Percentiles rank a stretch among this genome's conserved stretches.
Conservation (phyloP, 805 yeast species). For the Tetrapisispora fleetii region DNA sequence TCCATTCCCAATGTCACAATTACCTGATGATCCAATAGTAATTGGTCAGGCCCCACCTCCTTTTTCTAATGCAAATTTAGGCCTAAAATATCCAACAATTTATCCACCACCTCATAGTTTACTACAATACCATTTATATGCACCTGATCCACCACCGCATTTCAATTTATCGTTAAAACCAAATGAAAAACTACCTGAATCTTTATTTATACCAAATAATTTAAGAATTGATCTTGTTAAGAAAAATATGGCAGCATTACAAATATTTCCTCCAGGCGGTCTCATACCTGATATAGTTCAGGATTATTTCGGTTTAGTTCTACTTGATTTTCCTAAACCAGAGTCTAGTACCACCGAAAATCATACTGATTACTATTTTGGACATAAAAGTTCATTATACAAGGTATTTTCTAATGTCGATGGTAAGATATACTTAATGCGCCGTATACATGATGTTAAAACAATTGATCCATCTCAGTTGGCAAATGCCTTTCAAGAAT, state of each 20-base stretch:
- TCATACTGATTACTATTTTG: conserved; percentile 32
- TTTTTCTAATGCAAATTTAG: conserved; percentile 2
- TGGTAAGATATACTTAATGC: conserved; percentile 67
- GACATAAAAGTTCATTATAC: conserved; percentile 53
- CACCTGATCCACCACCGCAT: conserved; percentile 81
- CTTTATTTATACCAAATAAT: conserved; percentile 62
- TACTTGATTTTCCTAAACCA: conserved; percentile 48
- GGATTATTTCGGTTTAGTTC: conserved; percentile 75
- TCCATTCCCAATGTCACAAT: conserved; percentile 1
- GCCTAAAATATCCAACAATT: conserved; percentile 22
- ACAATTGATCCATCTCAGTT: conserved; percentile 38
- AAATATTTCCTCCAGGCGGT: conserved; percentile 39
- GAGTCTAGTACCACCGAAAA: conserved; percentile 5
- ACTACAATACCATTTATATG: conserved; percentile 76
- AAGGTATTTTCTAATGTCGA: conserved; percentile 73
- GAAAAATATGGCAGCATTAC: conserved; percentile 74
- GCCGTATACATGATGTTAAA: conserved; percentile 58
- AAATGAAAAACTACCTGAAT: conserved; percentile 60
- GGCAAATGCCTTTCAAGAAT: conserved; percentile 43
- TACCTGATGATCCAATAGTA: background rate
- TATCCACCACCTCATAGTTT: conserved; percentile 33
- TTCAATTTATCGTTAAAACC: conserved; percentile 48
- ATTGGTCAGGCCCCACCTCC: conserved; percentile 2
- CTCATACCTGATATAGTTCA: conserved; percentile 67
- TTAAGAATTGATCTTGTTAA: conserved; percentile 61